Conservation (phyloP, 805 yeast genomes). For the Saccharomycopsis amapae region DNA sequence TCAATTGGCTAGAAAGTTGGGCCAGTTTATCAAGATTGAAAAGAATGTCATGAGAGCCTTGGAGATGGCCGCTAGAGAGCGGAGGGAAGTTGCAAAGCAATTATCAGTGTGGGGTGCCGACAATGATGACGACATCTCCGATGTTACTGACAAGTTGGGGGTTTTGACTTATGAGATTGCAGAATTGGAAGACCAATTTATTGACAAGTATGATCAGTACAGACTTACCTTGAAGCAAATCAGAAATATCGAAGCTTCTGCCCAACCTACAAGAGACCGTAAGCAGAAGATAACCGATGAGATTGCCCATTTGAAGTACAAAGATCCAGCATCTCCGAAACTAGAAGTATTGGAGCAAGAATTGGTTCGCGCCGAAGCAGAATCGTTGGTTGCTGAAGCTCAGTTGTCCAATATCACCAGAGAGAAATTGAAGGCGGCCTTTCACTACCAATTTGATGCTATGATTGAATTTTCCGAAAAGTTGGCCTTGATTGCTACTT, state of each 20-base stretch:
- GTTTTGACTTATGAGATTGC: slow-evolving; percentile 93
- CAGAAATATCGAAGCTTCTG: slow-evolving; percentile 95
- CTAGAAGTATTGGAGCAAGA: slow-evolving; percentile 95
- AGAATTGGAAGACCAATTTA: slow-evolving; percentile 96
- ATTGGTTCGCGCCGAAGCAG: slow-evolving; percentile 98
- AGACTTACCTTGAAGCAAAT: slow-evolving; percentile 90
- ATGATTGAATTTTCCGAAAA: slow-evolving; percentile 93
- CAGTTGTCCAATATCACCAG: slow-evolving; percentile 97
- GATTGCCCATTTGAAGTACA: slow-evolving; percentile 95
- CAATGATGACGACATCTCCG: slow-evolving; percentile 85
- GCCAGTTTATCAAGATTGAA: slow-evolving; percentile 91
- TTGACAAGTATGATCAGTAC: slow-evolving; percentile 97
- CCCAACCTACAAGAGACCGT: slow-evolving; percentile 97
- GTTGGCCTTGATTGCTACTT: slow-evolving; percentile 94
- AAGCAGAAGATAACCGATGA: slow-evolving; percentile 96
- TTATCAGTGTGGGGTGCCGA: slow-evolving; percentile 97
- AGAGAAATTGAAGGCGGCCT: slow-evolving; percentile 95
- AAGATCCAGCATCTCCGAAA: slow-evolving; percentile 97
- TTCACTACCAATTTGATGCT: slow-evolving; percentile 94
- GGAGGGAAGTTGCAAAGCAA: slow-evolving; percentile 95
- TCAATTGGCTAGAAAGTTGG: slow-evolving; percentile 85
- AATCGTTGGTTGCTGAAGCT: slow-evolving; percentile 97
- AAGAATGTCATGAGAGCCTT: slow-evolving; percentile 91
- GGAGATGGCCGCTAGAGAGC: slow-evolving; percentile 88
- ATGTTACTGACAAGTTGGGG: slow-evolving; percentile 95